Percentiles rank a stretch among this genome's conserved stretches.
Evolutionary conservation across 805 yeast species (phyloP).

Genomic region (Groenewaldozyma tartarivorans): DNA sequence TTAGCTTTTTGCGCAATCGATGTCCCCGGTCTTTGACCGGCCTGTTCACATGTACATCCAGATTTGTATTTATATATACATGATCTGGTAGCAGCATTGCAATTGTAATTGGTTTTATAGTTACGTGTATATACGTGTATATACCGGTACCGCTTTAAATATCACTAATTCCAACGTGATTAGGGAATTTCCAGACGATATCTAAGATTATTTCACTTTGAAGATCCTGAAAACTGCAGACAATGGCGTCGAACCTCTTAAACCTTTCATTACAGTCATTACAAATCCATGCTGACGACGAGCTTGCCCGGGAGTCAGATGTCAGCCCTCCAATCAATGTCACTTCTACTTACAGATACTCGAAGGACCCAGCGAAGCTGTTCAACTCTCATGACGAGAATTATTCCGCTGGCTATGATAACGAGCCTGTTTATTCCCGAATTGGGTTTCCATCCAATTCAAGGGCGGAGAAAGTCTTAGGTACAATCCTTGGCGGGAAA

Average conservation of each 20-base stretch:
- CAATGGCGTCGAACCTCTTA: too few species aligned
- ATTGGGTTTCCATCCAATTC: slow-evolving; percentile 62
- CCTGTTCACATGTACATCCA: too few species aligned
- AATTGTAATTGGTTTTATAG: too few species aligned
- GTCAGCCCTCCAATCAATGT: slow-evolving; percentile 71
- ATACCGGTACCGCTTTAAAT: too few species aligned
- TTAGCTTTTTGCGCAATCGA: too few species aligned
- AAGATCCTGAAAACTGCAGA: not conserved
- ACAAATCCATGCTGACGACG: slow-evolving; percentile 65
- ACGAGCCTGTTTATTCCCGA: slow-evolving; percentile 51
- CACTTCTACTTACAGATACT: slow-evolving; percentile 68
- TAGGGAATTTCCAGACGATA: too few species aligned
- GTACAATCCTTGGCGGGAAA: slow-evolving; percentile 50
- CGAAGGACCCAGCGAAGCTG: slow-evolving; percentile 47
- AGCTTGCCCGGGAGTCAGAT: slow-evolving; percentile 24
- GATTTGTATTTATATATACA: too few species aligned
- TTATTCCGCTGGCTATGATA: slow-evolving; percentile 23
- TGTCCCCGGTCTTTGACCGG: too few species aligned
- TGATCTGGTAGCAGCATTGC: too few species aligned
- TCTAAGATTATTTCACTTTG: too few species aligned
- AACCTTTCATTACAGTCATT: slow-evolving; percentile 13
- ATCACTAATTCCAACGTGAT: too few species aligned
- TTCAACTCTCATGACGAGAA: slow-evolving; percentile 30
- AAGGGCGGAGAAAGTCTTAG: slow-evolving; percentile 58
- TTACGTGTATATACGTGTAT: too few species aligned